Evolutionary conservation across 306 rosid genomes (phyloP).

Genomic region (Fragaria vesca): DNA sequence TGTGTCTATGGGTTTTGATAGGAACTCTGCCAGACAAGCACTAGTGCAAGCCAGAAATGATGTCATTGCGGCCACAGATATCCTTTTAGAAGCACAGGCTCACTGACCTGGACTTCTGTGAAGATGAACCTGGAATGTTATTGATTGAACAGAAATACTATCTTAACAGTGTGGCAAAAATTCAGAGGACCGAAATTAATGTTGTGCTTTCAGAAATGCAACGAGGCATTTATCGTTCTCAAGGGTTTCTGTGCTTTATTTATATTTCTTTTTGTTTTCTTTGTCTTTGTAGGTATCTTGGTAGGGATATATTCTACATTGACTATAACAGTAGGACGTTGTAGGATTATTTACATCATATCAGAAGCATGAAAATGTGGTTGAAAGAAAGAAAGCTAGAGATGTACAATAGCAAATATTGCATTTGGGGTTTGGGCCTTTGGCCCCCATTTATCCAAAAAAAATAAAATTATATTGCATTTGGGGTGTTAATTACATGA

Average conservation of each 20-base stretch:
- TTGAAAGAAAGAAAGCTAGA: constrained; percentile 14
- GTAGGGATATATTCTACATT: constrained; percentile 25
- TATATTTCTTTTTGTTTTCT: neutral
- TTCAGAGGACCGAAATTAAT: constrained; percentile 37
- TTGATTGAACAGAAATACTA: constrained; percentile 21
- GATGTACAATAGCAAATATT: constrained; percentile 29
- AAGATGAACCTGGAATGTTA: constrained; percentile 23
- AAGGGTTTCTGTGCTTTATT: constrained; percentile 26
- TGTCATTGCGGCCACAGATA: constrained; percentile 85
- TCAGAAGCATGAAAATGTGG: constrained; percentile 24
- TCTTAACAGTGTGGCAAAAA: constrained; percentile 28
- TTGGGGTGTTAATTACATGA: neutral
- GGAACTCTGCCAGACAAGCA: constrained; percentile 91
- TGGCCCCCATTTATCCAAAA: too few relatives aligned
- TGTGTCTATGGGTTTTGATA: constrained; percentile 95
- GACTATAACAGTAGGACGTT: constrained; percentile 42
- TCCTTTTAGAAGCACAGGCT: constrained; percentile 81
- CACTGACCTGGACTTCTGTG: constrained; percentile 35
- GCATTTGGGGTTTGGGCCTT: neutral
- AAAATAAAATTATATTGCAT: too few relatives aligned
- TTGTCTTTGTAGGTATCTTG: constrained; percentile 41
- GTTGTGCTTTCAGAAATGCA: constrained; percentile 23
- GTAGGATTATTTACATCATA: constrained; percentile 45
- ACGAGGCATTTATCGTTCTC: constrained; percentile 33
- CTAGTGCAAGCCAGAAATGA: constrained; percentile 90